A percentile compares a stretch with the other conserved stretches of the same genome.
These are phyloP conservation scores for Trametes gibbosa DNA, from an alignment of 768 basidiomycete species.

Conservation along the genomic window DNA sequence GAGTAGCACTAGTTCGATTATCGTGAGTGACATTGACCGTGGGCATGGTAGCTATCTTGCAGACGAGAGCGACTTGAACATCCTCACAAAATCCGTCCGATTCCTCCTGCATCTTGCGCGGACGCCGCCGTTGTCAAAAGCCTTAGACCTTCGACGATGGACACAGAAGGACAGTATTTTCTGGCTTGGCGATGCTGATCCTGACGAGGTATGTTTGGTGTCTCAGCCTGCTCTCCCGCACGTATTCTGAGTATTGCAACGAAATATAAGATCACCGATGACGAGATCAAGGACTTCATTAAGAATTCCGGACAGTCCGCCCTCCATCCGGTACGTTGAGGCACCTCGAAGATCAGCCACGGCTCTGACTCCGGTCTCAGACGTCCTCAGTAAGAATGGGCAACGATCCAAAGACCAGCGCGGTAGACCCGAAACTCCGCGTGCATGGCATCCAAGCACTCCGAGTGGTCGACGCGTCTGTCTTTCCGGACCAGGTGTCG, in stretches of 20 bases:
- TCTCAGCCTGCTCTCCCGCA: too few species aligned
- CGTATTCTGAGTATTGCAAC: neutral
- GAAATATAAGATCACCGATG: slow-evolving; percentile 3
- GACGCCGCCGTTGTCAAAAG: slow-evolving; percentile 12
- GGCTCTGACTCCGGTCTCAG: neutral
- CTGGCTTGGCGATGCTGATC: slow-evolving; percentile 18
- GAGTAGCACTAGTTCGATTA: slow-evolving; percentile 22
- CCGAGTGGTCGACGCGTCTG: slow-evolving; percentile 29
- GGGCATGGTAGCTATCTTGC: slow-evolving; percentile 21
- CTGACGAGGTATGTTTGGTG: slow-evolving; percentile 5
- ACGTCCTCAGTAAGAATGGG: slow-evolving; percentile 39
- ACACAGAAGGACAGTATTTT: neutral
- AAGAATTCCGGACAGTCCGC: neutral
- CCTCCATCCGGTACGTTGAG: slow-evolving; percentile 23
- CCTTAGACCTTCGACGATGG: neutral
- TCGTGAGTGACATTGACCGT: neutral
- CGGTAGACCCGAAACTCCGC: slow-evolving; percentile 39
- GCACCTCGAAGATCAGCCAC: neutral
- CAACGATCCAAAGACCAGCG: slow-evolving; percentile 29
- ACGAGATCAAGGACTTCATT: slow-evolving; percentile 8
- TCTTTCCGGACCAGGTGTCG: slow-evolving; percentile 15
- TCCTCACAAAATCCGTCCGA: slow-evolving; percentile 2
- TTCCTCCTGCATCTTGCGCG: slow-evolving; percentile 9
- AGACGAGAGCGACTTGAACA: slow-evolving; percentile 14
- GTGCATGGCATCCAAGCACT: slow-evolving; percentile 44